These are phyloP conservation scores for Pachyrhizus erosus DNA, from an alignment of 306 rosid species.

Conservation along the genomic window DNA sequence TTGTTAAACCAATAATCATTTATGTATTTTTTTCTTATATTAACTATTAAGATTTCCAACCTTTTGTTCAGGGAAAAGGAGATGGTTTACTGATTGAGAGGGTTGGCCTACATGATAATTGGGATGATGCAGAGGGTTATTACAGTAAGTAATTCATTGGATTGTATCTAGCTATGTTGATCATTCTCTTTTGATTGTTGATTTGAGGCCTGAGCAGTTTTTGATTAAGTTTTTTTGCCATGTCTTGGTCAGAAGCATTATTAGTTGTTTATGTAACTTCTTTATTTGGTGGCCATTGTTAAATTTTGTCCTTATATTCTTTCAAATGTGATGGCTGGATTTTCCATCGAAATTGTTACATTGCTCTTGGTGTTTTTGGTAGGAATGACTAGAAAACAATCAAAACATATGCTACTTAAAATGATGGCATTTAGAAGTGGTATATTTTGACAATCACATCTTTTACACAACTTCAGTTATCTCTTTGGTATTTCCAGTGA, in stretches of 20 bases:
- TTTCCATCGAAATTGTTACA: not conserved
- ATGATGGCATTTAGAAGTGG: not conserved
- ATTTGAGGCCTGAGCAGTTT: not conserved
- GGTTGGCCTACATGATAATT: constrained; percentile 88
- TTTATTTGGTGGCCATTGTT: constrained; percentile 18
- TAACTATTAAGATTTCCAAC: constrained; percentile 16
- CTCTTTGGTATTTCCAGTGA: not conserved
- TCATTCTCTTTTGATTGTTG: constrained; percentile 19
- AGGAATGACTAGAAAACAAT: constrained; percentile 10
- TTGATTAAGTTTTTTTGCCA: constrained; percentile 1
- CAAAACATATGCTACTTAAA: not conserved
- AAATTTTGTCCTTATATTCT: not conserved
- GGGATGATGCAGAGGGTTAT: constrained; percentile 99
- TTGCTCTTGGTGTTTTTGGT: not conserved
- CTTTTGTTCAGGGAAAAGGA: constrained; percentile 71
- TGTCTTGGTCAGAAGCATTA: not conserved
- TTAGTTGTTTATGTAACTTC: not conserved
- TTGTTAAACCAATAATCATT: not conserved
- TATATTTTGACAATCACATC: not conserved
- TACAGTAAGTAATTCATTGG: constrained; percentile 70
- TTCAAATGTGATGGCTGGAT: not conserved
- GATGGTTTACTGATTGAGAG: constrained; percentile 79
- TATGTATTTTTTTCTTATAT: not conserved
- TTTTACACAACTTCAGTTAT: not conserved
- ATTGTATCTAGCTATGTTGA: constrained; percentile 6